Evolutionary conservation across 768 basidiomycete genomes (phyloP).

Genomic region (Porphyrellus cyaneotinctus): DNA sequence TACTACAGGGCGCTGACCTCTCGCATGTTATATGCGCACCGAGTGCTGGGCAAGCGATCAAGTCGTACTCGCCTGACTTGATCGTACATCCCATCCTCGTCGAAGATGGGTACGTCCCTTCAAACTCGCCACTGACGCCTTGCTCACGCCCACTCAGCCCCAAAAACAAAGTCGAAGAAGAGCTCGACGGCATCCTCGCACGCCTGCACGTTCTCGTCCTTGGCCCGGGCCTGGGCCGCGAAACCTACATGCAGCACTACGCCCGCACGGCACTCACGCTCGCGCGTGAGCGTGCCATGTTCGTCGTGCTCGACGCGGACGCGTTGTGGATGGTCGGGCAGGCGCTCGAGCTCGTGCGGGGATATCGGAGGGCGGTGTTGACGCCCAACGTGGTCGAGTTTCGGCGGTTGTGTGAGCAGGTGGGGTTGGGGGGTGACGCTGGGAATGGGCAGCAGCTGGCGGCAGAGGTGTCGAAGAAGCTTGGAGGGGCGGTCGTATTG

Average conservation of each 20-base stretch:
- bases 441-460: constrained; percentile 54
- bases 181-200: constrained; percentile 64
- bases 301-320: constrained; percentile 92
- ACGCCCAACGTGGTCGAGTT: constrained; percentile 97
- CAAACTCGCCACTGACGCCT: neutral
- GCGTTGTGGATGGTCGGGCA: constrained; percentile 80
- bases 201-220: constrained; percentile 91
- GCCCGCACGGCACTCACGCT: constrained; percentile 73
- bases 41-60: constrained; percentile 87
- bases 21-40: constrained; percentile 98
- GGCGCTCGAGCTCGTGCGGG: constrained; percentile 68
- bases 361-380: constrained; percentile 82
- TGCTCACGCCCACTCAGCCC: constrained; percentile 34
- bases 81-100: constrained; percentile 94
- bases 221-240: constrained; percentile 92
- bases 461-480: constrained; percentile 59
- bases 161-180: constrained; percentile 42
- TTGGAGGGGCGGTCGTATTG: constrained; percentile 87
- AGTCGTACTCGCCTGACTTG: constrained; percentile 93
- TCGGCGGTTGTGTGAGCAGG: constrained; percentile 70
- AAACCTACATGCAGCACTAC: constrained; percentile 82
- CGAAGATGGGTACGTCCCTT: constrained; percentile 52
- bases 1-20: constrained; percentile 76
- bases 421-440: constrained; percentile 53
- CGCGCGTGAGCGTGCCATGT: constrained; percentile 74